Evolutionary conservation across 106 monocot species (phyloP), one percentile per base, ranked within the genome.

Genomic region (Agapanthus africanus): DNA sequence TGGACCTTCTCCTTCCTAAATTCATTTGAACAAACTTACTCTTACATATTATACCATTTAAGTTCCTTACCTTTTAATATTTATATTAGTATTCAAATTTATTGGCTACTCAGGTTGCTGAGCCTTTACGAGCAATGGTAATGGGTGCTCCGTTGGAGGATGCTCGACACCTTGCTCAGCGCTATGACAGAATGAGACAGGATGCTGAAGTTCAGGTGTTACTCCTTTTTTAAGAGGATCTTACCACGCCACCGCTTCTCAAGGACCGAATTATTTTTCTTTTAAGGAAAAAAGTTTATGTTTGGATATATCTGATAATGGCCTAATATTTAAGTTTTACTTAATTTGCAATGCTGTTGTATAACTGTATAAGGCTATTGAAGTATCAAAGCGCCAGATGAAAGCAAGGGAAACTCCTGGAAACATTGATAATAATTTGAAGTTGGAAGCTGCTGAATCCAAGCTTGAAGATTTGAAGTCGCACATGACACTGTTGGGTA

Each of bases 201-300:
- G 97, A 97, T 80, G 84, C 87, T 74, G 97, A 97, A 81, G 88
- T 88, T 67, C 97, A 97, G 97, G 97, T 97, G 68, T 23, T 42
- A 26, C 3, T 75, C 4, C 18, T 71, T n/a, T n/a, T n/a, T n/a
- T n/a, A n/a, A n/a, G n/a, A n/a, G n/a, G n/a, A n/a, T n/a, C n/a
- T n/a, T n/a, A n/a, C n/a, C n/a, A n/a, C n/a, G n/a, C n/a, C n/a
- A n/a, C n/a, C n/a, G n/a, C n/a, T n/a, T n/a, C n/a, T n/a, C n/a
- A n/a, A n/a, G n/a, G n/a, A n/a, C n/a, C n/a, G n/a, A n/a, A n/a
- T n/a, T n/a, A n/a, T n/a, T n/a, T n/a, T n/a, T n/a, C n/a, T n/a
- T n/a, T n/a, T n/a, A n/a, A n/a, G n/a, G n/a, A n/a, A n/a, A n/a
- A n/a, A n/a, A n/a, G n/a, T n/a, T n/a, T n/a, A n/a, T n/a, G n/a